Base-by-base conservation (phyloP, 1,284 basidiomycete genomes). In the Laetiporus sulphureus region DNA sequence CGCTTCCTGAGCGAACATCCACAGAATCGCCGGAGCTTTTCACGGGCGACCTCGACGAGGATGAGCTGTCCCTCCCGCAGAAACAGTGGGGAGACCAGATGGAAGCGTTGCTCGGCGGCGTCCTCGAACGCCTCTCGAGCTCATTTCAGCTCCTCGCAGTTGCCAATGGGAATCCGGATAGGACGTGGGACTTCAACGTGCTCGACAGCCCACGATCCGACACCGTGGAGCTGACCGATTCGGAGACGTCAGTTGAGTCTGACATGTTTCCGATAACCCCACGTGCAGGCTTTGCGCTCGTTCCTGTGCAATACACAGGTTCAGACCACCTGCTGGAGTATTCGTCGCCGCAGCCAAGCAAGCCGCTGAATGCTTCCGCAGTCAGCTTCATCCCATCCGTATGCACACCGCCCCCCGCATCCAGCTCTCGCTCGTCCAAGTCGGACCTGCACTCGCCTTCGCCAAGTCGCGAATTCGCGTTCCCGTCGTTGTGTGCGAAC, bases 401-500 rank as follows among this genome's bases (percentile, higher is more conserved):
- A 4, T 32, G 32, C 16, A 36, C 38, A 18, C 31, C 46, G 2
- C 51, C 53, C 36, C 49, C 50, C 19, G 50, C 56, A 13, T 44
- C 32, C 23, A 13, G 47, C 1, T 50, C 57, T 8, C 49, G 49
- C 19, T 51, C 53, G 6, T 54, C 54, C 15, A 45, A 50, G 32
- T 54, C 51, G 3, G 46, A 48, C 18, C 42, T 46, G 36, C 40
- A 40, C 29, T 56, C 53, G 40, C 50, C 56, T 2, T 56, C 57
- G 3, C 57, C 58, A 3, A 55, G 53, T 1, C 56, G 59, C 43
- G 59, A 60, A 39, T 60, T 56, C 49, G 55, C 57, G 32, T 62
- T 56, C 50, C 59, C 61, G 1, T 59, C 60, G 1, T 46, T 62
- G 13, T 51, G 42, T 37, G 31, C 49, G 5, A 38, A 46, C 45